Base-by-base conservation (phyloP, 2,329 filamentous ascomycete species). In the Lithohypha guttulata region DNA sequence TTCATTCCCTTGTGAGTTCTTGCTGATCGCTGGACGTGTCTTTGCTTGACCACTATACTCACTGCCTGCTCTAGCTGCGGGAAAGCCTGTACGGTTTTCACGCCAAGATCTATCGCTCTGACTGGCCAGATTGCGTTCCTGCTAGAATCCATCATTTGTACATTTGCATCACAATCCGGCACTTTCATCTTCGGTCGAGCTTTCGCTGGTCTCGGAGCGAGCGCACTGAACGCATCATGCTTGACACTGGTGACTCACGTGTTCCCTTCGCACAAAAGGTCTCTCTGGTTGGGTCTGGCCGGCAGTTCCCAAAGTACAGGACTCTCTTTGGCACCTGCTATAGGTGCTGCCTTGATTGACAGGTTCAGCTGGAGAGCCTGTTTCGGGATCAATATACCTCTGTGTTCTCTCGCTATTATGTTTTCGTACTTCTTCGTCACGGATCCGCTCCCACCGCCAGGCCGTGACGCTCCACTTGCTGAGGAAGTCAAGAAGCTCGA, bases 351-450 rank as follows among this genome's bases (percentile, higher is more conserved):
- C 9, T 42, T 62, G 11, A 60, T 54, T 13, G 48, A 61, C 32
- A 49, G 49, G 8, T 30, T 58, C 1, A 47, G 43, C n/a, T 63
- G 60, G 59, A 39, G 59, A 30, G 59, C 56, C 53, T 63, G 58
- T 39, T 59, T 58, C 32, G 57, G 50, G 39, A 58, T 62, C 43
- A 59, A 56, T 46, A 55, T 74, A 1, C 70, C 70, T 0, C 60
- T 73, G 17, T 53, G 56, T 1, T 44, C 46, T 2, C 11, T 46
- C 10, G 34, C 54, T 11, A 32, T 56, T 6, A 14, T 57, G 5
- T 52, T 59, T 19, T 51, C 37, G n/a, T 19, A 59, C 6, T 20
- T 36, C 6, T 28, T 48, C 58, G 3, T 58, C 58, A 2, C 45
- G 57, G 42, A 50, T 5, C 43, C 58, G 30, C 7, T 11, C 9